Percentiles rank a stretch among this genome's conserved stretches.
Conservation (phyloP, 2,329 filamentous ascomycete genomes). For the Mycosphaerella sp. region DNA sequence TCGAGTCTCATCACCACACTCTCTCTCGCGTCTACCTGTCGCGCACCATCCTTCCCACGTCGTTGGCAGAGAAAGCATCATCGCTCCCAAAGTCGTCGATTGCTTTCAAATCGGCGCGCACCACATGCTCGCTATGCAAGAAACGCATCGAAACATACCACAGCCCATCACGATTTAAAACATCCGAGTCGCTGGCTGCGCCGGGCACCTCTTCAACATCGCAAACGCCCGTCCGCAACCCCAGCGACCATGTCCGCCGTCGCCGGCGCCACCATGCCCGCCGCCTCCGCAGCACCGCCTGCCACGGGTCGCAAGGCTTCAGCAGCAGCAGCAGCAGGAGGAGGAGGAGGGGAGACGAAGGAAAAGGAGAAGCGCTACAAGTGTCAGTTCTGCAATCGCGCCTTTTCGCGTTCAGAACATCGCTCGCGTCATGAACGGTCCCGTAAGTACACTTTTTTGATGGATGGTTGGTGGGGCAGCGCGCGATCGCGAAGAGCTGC, state of each 20-base stretch:
- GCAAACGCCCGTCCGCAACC: constrained; percentile 5
- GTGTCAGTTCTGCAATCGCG: constrained; percentile 60
- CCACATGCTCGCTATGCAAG: background rate
- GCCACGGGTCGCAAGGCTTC: constrained; percentile 37
- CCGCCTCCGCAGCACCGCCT: constrained; percentile 57
- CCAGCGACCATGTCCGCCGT: constrained; percentile 57
- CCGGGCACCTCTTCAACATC: constrained; percentile 14
- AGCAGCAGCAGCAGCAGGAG: background rate
- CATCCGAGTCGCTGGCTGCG: constrained; percentile 23
- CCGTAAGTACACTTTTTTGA: constrained; percentile 61
- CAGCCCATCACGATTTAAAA: constrained; percentile 19
- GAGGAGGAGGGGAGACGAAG: constrained; percentile 16
- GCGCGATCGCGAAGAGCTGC: constrained; percentile 11
- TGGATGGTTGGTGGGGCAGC: constrained; percentile 15
- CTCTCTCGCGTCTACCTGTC: background rate
- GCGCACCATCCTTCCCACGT: background rate
- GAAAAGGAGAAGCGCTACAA: constrained; percentile 90
- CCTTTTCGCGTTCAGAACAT: constrained; percentile 96
- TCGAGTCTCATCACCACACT: background rate
- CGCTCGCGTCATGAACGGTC: constrained; percentile 94
- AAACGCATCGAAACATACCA: constrained; percentile 10
- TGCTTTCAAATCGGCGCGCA: background rate
- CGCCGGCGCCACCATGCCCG: constrained; percentile 43
- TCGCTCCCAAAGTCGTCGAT: background rate
- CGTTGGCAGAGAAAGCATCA: background rate